A percentile compares a stretch with the other conserved stretches of the same genome.
Evolutionary conservation across 305 asterid species (phyloP).

Genomic region (Andrographis paniculata): DNA sequence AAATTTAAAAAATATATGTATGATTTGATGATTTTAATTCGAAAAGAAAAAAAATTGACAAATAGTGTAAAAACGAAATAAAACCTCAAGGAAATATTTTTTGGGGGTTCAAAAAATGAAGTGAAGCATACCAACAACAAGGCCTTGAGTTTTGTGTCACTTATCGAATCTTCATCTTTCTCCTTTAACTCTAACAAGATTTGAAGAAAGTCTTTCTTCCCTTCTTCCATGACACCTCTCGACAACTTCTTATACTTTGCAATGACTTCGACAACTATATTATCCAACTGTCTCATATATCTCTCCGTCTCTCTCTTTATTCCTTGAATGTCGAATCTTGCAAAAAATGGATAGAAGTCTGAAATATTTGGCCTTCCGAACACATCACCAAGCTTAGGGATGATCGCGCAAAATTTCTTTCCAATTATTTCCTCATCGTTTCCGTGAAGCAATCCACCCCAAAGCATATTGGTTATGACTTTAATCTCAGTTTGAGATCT

Average conservation of each 20-base stretch:
- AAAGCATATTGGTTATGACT: conserved; percentile 15
- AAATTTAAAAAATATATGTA: no score
- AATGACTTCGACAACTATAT: conserved; percentile 19
- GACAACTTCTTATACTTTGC: conserved; percentile 1
- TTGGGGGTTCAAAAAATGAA: no score
- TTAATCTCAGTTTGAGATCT: conserved; percentile 5
- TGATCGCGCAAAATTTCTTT: conserved; percentile 18
- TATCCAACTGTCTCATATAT: conserved; percentile 5
- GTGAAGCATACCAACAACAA: conserved; percentile 19
- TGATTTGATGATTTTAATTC: no score
- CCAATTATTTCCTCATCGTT: conserved; percentile 17
- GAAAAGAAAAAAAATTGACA: no score
- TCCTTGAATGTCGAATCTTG: conserved; percentile 36
- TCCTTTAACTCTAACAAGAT: conserved; percentile 19
- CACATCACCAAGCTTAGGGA: background rate
- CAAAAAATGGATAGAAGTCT: conserved; percentile 32
- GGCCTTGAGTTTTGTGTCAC: conserved; percentile 20
- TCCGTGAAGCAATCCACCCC: conserved; percentile 18
- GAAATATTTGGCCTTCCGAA: conserved; percentile 31
- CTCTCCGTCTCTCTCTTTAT: conserved; percentile 15
- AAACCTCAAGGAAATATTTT: no score
- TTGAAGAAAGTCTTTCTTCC: conserved; percentile 18
- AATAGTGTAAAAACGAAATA: no score
- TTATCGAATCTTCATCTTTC: background rate
- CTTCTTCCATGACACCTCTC: background rate